Conservation (phyloP, 1,284 basidiomycete species). For the Fistulina hepatica region DNA sequence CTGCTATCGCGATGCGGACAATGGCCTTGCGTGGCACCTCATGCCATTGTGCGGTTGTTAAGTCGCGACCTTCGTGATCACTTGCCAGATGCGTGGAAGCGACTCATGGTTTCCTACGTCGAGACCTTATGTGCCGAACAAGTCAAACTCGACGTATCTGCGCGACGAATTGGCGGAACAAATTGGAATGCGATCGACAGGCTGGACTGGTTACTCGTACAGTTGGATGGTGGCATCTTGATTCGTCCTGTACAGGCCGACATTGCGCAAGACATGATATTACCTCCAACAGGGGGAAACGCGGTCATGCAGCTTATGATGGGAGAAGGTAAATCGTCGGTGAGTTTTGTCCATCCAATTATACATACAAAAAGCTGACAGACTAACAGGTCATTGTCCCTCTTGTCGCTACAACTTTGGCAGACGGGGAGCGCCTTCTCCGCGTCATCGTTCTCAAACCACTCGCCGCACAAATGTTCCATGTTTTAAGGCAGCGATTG, state of each 20-base stretch:
- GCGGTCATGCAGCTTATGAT: slow-evolving; percentile 42
- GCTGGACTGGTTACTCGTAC: slow-evolving; percentile 38
- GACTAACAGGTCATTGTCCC: slow-evolving; percentile 33
- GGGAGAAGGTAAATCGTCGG: slow-evolving; percentile 49
- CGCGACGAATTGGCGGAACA: too few species aligned
- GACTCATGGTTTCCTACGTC: too few species aligned
- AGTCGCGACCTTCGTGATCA: too few species aligned
- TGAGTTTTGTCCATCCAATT: neutral
- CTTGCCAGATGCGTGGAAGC: too few species aligned
- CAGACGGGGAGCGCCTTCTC: slow-evolving; percentile 32
- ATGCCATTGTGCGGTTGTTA: too few species aligned
- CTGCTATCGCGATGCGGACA: too few species aligned
- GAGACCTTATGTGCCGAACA: too few species aligned
- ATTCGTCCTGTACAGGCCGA: slow-evolving; percentile 30
- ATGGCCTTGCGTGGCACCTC: too few species aligned
- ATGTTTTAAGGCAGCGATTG: slow-evolving; percentile 33
- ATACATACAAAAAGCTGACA: neutral
- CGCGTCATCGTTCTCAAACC: slow-evolving; percentile 40
- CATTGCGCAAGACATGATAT: slow-evolving; percentile 39
- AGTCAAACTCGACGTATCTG: too few species aligned
- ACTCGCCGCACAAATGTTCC: slow-evolving; percentile 35
- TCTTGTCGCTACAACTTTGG: slow-evolving; percentile 28
- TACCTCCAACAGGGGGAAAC: slow-evolving; percentile 27
- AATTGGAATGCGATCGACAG: slow-evolving; percentile 13
- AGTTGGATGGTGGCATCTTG: slow-evolving; percentile 35